Base-by-base conservation (phyloP, 257 asterid species). In the Fraxinus cuspidata region DNA sequence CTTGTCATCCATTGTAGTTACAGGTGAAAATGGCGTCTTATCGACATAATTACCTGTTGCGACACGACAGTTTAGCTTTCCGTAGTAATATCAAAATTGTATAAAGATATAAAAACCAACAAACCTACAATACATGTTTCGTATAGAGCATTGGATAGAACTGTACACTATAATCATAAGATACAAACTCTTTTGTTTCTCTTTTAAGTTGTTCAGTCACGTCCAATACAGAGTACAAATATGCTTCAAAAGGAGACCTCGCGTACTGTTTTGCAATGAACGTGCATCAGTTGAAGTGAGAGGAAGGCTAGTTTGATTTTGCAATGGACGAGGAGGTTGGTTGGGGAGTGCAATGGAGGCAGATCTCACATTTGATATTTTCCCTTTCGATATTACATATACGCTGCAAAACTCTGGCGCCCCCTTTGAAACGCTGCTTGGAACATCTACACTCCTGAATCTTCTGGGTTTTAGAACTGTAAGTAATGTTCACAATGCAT, bases 341-440 rank as follows among this genome's bases (percentile, higher is more conserved):
- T 76, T 86, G 56, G 90, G 78, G 72, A 51, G 74, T 4, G 89
- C 65, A 35, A n/a, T 5, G 0, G 84, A 47, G 28, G 97, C 92
- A 10, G 86, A 3, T 76, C 90, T 87, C 28, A 85, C 44, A 3
- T 94, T 71, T 34, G 89, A 73, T 10, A 89, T 80, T 84, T 91
- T 95, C 72, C 98, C 98, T 84, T 92, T 95, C 23, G 86, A 82
- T 73, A 95, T 88, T 66, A 88, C 81, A 67, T 92, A 92, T 3
- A 95, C 96, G 0, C 81, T 88, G 92, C 98, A 93, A 80, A 89
- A 95, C 3, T 89, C 98, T 0, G 99, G 97, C 19, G 90, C 89
- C 64, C 74, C 75, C 83, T 87, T 95, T 71, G 81, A 25, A 51
- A 92, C 82, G 34, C 72, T 79, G 25, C 88, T 86, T 3, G 99